Conservation (phyloP, 371 early-diverging fungal species). For the Lichtheimia ornata region DNA sequence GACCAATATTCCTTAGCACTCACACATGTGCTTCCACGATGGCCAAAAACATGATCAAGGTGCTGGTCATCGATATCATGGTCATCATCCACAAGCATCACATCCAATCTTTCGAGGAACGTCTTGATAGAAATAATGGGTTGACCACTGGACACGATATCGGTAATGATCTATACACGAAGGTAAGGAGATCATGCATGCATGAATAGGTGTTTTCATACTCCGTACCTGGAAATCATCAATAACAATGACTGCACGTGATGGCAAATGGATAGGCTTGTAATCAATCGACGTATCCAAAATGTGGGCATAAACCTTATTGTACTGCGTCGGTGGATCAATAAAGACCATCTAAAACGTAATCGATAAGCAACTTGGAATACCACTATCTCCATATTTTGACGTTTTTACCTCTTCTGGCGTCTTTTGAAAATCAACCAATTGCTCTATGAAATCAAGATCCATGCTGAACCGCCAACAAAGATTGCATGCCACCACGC, state of each 20-base stretch:
- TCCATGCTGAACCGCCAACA: conserved; percentile 47
- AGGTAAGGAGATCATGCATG: not conserved
- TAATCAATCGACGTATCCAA: conserved; percentile 57
- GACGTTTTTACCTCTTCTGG: conserved; percentile 39
- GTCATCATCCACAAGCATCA: conserved; percentile 46
- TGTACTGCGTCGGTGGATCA: conserved; percentile 51
- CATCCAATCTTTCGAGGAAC: conserved; percentile 35
- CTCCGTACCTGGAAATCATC: conserved; percentile 58
- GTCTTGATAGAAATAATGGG: conserved; percentile 47
- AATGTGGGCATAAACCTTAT: conserved; percentile 48
- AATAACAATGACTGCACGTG: conserved; percentile 45
- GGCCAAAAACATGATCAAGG: conserved; percentile 6
- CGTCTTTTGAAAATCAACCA: conserved; percentile 45
- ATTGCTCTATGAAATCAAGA: conserved; percentile 42
- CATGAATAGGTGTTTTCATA: not conserved
- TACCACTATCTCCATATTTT: not conserved
- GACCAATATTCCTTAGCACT: conserved; percentile 41
- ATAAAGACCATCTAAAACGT: conserved; percentile 39
- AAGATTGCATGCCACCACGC: conserved; percentile 50
- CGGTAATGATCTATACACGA: conserved; percentile 40
- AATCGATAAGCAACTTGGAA: not conserved
- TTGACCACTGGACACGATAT: conserved; percentile 48
- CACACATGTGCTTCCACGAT: conserved; percentile 16
- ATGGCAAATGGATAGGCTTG: conserved; percentile 51
- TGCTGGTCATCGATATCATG: conserved; percentile 27